Base-by-base conservation (phyloP, 2,329 filamentous ascomycete species). In the Albophoma yamanashiensis region DNA sequence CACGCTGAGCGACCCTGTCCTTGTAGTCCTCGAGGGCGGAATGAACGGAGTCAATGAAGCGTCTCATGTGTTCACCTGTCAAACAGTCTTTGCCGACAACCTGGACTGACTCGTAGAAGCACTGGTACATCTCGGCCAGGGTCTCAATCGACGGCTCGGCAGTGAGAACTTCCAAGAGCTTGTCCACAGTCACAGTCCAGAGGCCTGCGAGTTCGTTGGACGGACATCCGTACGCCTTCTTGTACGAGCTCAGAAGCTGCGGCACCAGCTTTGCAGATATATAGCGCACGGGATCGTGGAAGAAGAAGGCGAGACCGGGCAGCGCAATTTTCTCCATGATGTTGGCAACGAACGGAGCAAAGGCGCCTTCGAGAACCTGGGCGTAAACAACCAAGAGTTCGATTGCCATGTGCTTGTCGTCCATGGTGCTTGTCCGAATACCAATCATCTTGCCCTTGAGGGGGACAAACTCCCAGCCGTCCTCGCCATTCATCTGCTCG, bases 351-450 rank as follows among this genome's bases (percentile, higher is more conserved):
- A 95, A 97, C 1, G 90, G 91, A 59, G 94, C 92, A 71, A 99
- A 99, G 38, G 89, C 85, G 27, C 83, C 91, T 72, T 97, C 91
- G n/a, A 99, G 82, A 34, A 96, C 92, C 72, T 97, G 92, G 1
- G 94, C 93, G 70, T 99, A 99, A 63, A 99, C 93, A 55, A 96
- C 92, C 62, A 99, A 89, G 58, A 99, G 85, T 76, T 99, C 94
- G 65, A 99, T 97, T n/a, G 94, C 94, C 84, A 96, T 97, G 74
- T 97, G 92, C 80, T 99, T 99, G 76, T 99, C 94, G 68, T 99
- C 94, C 74, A 99, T 87, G 12, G 89, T 91, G 73, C 91, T 96
- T 9, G 94, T 99, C 78, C 92, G 92, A 77, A 99, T 99, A 64
- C 94, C 94, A 69, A 99, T 97, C 75, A 96, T 91, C 79, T 97